Evolutionary conservation across 2,329 filamentous ascomycete genomes (phyloP).

Genomic region (Claviceps citrina): DNA sequence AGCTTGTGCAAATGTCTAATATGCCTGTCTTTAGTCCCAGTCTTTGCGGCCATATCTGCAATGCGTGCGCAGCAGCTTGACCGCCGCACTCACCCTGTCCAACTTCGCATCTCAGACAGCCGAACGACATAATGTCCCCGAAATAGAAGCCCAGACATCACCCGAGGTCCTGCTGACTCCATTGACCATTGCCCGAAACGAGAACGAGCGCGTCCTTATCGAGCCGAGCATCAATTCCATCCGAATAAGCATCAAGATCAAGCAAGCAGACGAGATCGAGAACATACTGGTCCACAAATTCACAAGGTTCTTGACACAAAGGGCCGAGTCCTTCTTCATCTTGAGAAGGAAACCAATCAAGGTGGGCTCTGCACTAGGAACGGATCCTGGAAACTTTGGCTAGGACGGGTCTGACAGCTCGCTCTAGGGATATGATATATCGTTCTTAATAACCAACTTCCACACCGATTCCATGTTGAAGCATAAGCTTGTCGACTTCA

Average conservation of each 20-base stretch:
- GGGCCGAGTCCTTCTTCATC: slow-evolving; percentile 95
- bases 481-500: slow-evolving; percentile 97
- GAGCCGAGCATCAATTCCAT: slow-evolving; percentile 96
- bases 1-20: neutral
- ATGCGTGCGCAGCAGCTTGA: slow-evolving; percentile 87
- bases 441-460: slow-evolving; percentile 96
- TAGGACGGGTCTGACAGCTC: slow-evolving; percentile 3
- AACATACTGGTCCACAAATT: slow-evolving; percentile 98
- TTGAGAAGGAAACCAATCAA: slow-evolving; percentile 88
- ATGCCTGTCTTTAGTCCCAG: slow-evolving; percentile 54
- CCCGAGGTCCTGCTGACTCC: slow-evolving; percentile 90
- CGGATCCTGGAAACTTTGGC: neutral
- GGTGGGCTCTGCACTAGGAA: slow-evolving; percentile 33
- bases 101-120: slow-evolving; percentile 96
- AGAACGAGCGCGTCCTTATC: slow-evolving; percentile 91
- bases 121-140: slow-evolving; percentile 94
- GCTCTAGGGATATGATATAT: slow-evolving; percentile 84
- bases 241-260: slow-evolving; percentile 95
- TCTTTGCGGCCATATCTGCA: slow-evolving; percentile 91
- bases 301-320: slow-evolving; percentile 86
- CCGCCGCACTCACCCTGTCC: slow-evolving; percentile 71
- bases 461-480: slow-evolving; percentile 98
- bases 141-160: slow-evolving; percentile 84
- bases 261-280: slow-evolving; percentile 98
- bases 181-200: slow-evolving; percentile 79